A percentile compares a stretch with the other conserved stretches of the same genome.
Evolutionary conservation across 805 yeast species (phyloP).

Genomic region (Sugiyamaella floridensis): DNA sequence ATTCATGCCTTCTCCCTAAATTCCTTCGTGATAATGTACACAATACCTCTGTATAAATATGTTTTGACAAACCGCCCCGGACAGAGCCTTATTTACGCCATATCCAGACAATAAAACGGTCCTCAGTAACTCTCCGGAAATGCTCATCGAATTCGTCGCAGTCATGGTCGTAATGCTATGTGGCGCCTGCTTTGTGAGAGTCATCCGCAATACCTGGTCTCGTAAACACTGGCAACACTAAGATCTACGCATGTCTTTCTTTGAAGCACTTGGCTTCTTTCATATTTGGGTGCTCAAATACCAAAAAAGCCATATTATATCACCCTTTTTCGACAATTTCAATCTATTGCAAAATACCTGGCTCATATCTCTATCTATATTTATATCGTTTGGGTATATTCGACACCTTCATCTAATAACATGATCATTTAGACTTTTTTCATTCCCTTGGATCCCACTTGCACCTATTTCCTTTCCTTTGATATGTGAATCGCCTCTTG

Average conservation of each 20-base stretch:
- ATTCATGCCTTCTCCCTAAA: neutral
- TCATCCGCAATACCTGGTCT: constrained; percentile 1
- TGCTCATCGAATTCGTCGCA: constrained; percentile 4
- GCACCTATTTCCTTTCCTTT: too few species aligned
- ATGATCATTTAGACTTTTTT: neutral
- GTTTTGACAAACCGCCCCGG: neutral
- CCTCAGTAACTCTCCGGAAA: neutral
- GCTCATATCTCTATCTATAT: neutral
- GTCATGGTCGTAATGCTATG: constrained; percentile 3
- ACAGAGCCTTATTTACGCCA: neutral
- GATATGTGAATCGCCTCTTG: too few species aligned
- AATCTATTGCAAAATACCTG: neutral
- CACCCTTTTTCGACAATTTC: neutral
- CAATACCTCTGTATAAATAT: neutral
- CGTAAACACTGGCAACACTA: neutral
- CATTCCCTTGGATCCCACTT: too few species aligned
- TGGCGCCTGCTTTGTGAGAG: constrained; percentile 7
- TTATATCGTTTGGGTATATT: neutral
- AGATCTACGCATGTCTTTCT: neutral
- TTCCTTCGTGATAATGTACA: neutral
- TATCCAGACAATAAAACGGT: neutral
- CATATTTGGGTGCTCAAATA: neutral
- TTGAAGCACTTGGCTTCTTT: neutral
- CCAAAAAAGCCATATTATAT: neutral
- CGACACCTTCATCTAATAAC: neutral